Percentiles rank a stretch among this genome's conserved stretches.
These are phyloP conservation scores for Pleurotus djamor DNA, from an alignment of 768 basidiomycete species.

Conservation along the genomic window DNA sequence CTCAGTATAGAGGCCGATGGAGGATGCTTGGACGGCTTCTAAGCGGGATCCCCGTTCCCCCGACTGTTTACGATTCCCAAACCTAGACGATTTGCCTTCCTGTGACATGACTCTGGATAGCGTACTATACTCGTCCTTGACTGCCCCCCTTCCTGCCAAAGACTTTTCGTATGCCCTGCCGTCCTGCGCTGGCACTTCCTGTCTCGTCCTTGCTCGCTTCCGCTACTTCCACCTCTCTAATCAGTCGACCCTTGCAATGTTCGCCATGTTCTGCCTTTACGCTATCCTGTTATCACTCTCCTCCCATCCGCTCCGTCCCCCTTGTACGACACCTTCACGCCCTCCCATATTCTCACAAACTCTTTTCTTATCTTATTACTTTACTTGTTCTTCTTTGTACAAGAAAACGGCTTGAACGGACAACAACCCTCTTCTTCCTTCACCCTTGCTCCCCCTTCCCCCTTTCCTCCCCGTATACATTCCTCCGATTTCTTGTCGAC, in stretches of 20 bases:
- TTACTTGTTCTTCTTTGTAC: neutral
- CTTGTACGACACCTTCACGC: neutral
- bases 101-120: no score
- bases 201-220: no score
- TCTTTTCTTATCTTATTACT: neutral
- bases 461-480: neutral
- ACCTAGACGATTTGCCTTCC: neutral
- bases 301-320: neutral
- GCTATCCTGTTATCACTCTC: neutral
- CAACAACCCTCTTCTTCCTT: constrained; percentile 28
- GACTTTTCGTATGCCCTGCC: neutral
- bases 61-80: no score
- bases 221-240: no score
- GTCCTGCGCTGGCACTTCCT: neutral
- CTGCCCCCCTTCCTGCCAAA: neutral
- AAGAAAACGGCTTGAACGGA: constrained; percentile 26
- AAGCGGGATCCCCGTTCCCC: neutral
- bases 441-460: constrained; percentile 22
- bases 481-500: no score
- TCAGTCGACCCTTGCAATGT: neutral
- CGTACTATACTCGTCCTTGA: no score
- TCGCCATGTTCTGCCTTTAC: neutral
- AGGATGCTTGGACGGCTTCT: constrained; percentile 9
- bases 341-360: neutral
- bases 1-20: constrained; percentile 5